phyloP scores from a whole-genome alignment of 2,329 filamentous ascomycete species.

The Aplosporella prunicola region DNA sequence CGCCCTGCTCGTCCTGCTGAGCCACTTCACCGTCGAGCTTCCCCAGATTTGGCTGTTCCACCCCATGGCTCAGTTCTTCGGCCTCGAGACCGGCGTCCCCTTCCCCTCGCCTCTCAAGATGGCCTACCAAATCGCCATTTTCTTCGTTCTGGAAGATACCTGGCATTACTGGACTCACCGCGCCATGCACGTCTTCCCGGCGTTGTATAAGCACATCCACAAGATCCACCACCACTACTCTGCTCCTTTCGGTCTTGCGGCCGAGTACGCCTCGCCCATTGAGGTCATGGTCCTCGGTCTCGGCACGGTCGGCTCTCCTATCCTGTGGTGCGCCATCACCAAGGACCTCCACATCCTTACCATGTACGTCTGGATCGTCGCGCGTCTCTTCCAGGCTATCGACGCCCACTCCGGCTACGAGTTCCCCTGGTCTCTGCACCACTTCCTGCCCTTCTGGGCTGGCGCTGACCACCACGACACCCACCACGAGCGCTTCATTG shows the following conservation, averaged over 20 bases:
- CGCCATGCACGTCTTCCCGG: slow-evolving; percentile 78
- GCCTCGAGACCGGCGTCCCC: slow-evolving; percentile 77
- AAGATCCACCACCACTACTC: slow-evolving; percentile 99
- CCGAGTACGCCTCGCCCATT: slow-evolving; percentile 95
- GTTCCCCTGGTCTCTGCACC: slow-evolving; percentile 93
- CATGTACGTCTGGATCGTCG: slow-evolving; percentile 94
- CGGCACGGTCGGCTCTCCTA: slow-evolving; percentile 72
- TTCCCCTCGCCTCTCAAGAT: slow-evolving; percentile 84
- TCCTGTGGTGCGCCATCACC: slow-evolving; percentile 74
- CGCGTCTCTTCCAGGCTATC: slow-evolving; percentile 93
- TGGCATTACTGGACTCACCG: slow-evolving; percentile 99
- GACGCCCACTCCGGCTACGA: slow-evolving; percentile 97
- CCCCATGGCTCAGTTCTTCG: slow-evolving; percentile 86
- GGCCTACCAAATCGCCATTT: slow-evolving; percentile 80
- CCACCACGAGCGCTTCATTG: slow-evolving; percentile 97
- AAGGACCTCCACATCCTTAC: slow-evolving; percentile 88
- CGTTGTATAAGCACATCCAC: slow-evolving; percentile 88
- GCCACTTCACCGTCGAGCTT: slow-evolving; percentile 94
- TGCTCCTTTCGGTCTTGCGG: slow-evolving; percentile 89
- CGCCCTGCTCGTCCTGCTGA: slow-evolving; percentile 82
- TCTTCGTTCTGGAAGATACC: slow-evolving; percentile 91
- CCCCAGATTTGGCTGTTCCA: slow-evolving; percentile 99
- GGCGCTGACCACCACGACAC: slow-evolving; percentile 93
- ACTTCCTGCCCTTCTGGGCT: slow-evolving; percentile 96
- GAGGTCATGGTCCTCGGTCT: slow-evolving; percentile 92